Evolutionary conservation across 2,329 filamentous ascomycete genomes (phyloP).

Genomic region (Penicillium italicum): DNA sequence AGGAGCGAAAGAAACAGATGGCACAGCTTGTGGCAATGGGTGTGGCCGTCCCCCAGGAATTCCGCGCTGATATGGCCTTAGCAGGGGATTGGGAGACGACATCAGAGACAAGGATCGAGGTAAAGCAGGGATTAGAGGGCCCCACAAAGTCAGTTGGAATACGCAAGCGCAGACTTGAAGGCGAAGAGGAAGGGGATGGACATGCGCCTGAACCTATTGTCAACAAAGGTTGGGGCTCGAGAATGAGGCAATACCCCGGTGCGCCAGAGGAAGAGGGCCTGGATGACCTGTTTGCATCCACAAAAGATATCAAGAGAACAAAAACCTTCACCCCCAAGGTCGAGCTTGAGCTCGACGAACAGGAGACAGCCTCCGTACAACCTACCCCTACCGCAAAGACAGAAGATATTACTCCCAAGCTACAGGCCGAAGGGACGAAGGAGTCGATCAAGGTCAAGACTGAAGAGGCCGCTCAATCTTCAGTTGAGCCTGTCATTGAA

Average conservation of each 20-base stretch:
- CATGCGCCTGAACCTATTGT: slow-evolving; percentile 31
- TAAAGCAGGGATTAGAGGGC: slow-evolving; percentile 43
- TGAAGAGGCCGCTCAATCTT: slow-evolving; percentile 23
- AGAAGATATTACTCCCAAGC: slow-evolving; percentile 15
- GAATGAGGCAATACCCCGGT: slow-evolving; percentile 41
- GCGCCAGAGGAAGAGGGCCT: slow-evolving; percentile 39
- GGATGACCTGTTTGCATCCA: slow-evolving; percentile 43
- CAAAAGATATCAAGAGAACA: slow-evolving; percentile 38
- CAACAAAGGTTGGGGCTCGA: slow-evolving; percentile 46
- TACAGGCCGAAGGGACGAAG: slow-evolving; percentile 12
- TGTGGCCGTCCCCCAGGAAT: slow-evolving; percentile 74
- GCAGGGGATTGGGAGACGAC: slow-evolving; percentile 82
- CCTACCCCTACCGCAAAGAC: slow-evolving; percentile 9
- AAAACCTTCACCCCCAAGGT: slow-evolving; percentile 18
- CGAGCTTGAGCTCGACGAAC: slow-evolving; percentile 13
- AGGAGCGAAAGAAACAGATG: slow-evolving; percentile 76
- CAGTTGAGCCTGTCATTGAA: slow-evolving; percentile 2
- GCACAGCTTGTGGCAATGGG: slow-evolving; percentile 86
- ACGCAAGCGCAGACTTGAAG: slow-evolving; percentile 45
- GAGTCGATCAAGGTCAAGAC: slow-evolving; percentile 21
- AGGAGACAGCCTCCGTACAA: slow-evolving; percentile 10
- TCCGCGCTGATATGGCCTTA: slow-evolving; percentile 77
- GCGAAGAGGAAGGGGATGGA: slow-evolving; percentile 40
- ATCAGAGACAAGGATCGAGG: slow-evolving; percentile 44
- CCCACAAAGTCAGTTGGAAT: slow-evolving; percentile 40